Percentiles rank a stretch among this genome's conserved stretches.
phyloP scores from a whole-genome alignment of 306 rosid species.

The Citrullus mucosospermus region DNA sequence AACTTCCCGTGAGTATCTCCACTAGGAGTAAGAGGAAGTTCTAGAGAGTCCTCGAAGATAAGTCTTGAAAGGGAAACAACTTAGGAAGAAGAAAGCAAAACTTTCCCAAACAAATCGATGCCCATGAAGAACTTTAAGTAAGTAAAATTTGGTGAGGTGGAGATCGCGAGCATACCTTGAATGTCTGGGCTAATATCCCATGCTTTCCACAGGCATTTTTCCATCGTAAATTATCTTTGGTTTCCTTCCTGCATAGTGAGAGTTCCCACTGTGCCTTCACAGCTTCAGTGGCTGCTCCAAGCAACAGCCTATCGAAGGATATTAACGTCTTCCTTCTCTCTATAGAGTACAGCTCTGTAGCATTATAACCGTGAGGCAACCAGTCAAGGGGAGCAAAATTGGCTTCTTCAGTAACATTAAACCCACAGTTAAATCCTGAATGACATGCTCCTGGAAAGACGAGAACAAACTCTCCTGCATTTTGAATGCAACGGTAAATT shows the following conservation, averaged over 20 bases:
- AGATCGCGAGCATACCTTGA: conserved; percentile 28
- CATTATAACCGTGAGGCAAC: conserved; percentile 67
- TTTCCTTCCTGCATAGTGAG: conserved; percentile 24
- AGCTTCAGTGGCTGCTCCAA: conserved; percentile 71
- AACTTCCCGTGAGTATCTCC: too few relatives aligned
- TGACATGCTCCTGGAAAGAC: conserved; percentile 62
- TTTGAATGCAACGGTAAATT: conserved; percentile 63
- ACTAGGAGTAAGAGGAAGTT: too few relatives aligned
- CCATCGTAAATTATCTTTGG: conserved; percentile 28
- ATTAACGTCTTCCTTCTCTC: conserved; percentile 47
- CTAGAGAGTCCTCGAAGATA: too few relatives aligned
- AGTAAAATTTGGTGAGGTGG: neutral
- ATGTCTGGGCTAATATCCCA: conserved; percentile 41
- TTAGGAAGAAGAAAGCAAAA: neutral
- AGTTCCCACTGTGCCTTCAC: conserved; percentile 67
- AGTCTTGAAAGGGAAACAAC: neutral
- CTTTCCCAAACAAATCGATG: neutral
- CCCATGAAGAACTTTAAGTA: neutral
- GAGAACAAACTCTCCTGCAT: conserved; percentile 66
- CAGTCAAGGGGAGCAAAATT: conserved; percentile 75
- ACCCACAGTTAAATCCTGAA: conserved; percentile 80
- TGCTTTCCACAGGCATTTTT: conserved; percentile 35
- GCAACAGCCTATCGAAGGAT: conserved; percentile 67
- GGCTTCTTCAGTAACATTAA: conserved; percentile 58
- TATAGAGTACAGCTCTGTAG: conserved; percentile 41